Conservation (phyloP, 2,329 filamentous ascomycete genomes). For the Diaporthe sp. region DNA sequence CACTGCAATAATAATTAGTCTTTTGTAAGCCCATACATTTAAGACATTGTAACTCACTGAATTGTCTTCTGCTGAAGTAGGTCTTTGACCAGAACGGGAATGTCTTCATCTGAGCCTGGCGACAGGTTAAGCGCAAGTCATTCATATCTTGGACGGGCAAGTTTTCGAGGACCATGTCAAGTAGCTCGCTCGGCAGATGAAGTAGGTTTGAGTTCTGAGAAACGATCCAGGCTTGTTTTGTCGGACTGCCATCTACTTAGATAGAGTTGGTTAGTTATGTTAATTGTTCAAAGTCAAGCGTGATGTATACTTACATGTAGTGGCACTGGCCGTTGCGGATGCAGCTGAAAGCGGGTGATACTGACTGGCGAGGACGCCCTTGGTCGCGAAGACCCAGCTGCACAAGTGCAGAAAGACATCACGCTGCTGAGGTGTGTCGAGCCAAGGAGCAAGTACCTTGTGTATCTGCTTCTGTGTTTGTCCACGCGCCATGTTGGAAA, state of each 20-base stretch:
- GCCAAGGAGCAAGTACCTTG: background rate
- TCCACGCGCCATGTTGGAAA: background rate
- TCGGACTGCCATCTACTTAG: too few species aligned
- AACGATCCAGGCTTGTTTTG: too few species aligned
- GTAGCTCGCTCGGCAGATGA: background rate
- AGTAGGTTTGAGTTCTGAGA: background rate
- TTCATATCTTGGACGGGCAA: background rate
- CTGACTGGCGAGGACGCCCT: background rate
- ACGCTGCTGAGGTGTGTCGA: background rate
- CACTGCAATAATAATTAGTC: background rate
- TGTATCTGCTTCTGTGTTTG: background rate
- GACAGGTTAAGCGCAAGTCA: background rate
- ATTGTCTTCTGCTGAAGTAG: background rate
- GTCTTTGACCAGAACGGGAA: background rate
- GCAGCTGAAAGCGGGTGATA: background rate
- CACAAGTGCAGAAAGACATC: background rate
- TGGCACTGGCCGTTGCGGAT: accelerated
- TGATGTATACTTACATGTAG: background rate
- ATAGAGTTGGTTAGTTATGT: too few species aligned
- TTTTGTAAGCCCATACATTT: accelerated
- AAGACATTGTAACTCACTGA: background rate
- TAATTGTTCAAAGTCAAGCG: too few species aligned
- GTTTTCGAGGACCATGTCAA: background rate
- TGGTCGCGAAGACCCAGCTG: background rate
- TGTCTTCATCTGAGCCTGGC: background rate